Evolutionary conservation across 2,329 filamentous ascomycete genomes (phyloP), one percentile per base, ranked within the genome.

Genomic region (Rutstroemia sydowiana): DNA sequence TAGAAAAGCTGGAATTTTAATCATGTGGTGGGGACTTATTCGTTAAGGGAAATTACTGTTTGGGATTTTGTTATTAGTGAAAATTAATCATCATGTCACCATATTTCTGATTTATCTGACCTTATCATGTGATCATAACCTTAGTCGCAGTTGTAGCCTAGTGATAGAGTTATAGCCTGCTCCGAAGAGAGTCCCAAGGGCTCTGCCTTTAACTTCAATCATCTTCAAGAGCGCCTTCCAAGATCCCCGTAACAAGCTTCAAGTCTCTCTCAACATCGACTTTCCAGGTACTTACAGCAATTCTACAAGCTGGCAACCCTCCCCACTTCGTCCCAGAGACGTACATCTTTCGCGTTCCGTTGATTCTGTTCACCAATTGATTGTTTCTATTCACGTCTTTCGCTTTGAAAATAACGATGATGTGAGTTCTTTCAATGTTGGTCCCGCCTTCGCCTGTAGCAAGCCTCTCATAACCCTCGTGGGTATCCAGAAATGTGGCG

Each of bases 251-350:
- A 14, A 95, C 77, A n/a, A 88, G 66, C 18, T 69, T 70, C 54
- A 84, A 70, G 64, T 95, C 90, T 54, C 76, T 75, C 44, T 82
- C 74, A 0, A 83, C 75, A 62, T 91, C 76, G 2, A 87, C 84
- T 67, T 79, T 80, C 88, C 90, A 95, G 63, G 87, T 96, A 36
- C 87, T 85, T 39, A 95, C 81, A 0, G 92, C 91, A 60, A 95
- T 80, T n/a, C 92, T 77, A 55, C 84, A 85, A 8, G 91, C 91
- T 52, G 83, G 78, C 52, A 74, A 71, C 0, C 85, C 87, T 39
- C 81, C 73, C 89, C 90, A 96, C 42, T 70, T 75, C 11, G 88
- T 95, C 0, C 87, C 87, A 54, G 87, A 90, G 5, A 95, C 85
- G 63, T 91, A 95, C 62, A 95, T 85, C 63, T 79, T 80, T 37